A percentile compares a stretch with the other conserved stretches of the same genome.
Conservation (phyloP, 1,139 yeast genomes). For the Saccharomyces hybrid region DNA sequence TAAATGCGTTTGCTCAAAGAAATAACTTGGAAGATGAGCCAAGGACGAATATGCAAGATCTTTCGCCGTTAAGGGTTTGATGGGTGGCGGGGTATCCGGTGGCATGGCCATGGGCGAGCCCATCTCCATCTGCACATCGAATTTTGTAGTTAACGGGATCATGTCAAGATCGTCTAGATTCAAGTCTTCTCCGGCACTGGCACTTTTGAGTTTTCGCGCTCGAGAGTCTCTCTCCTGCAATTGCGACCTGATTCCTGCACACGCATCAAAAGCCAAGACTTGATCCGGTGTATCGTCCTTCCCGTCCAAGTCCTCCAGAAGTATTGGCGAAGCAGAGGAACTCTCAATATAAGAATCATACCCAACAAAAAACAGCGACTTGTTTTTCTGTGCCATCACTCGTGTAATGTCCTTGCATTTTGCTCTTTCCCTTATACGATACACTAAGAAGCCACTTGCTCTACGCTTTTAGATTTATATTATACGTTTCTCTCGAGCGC, state of each 20-base stretch:
- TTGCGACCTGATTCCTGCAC: not conserved
- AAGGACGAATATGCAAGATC: not conserved
- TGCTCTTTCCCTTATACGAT: not conserved
- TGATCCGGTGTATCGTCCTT: not conserved
- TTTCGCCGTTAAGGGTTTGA: not conserved
- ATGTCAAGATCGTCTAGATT: constrained; percentile 13
- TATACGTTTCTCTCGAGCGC: not conserved
- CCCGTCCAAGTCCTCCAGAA: not conserved
- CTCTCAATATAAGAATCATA: not conserved
- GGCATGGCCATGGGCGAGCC: constrained; percentile 9
- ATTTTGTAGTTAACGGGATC: constrained; percentile 7
- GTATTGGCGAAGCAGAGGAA: not conserved
- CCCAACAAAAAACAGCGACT: not conserved
- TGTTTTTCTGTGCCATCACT: not conserved
- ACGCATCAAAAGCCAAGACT: not conserved
- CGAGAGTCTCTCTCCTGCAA: not conserved
- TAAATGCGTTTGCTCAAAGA: not conserved
- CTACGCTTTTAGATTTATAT: not conserved
- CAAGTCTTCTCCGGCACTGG: not conserved
- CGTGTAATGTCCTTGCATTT: not conserved
- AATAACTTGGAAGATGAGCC: not conserved
- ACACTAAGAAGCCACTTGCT: not conserved
- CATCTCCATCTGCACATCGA: constrained; percentile 10
- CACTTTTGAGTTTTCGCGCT: not conserved
- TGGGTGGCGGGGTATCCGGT: not conserved